Base-by-base conservation (phyloP, 352 stramenopile species). In the Globisporangium viniferum region DNA sequence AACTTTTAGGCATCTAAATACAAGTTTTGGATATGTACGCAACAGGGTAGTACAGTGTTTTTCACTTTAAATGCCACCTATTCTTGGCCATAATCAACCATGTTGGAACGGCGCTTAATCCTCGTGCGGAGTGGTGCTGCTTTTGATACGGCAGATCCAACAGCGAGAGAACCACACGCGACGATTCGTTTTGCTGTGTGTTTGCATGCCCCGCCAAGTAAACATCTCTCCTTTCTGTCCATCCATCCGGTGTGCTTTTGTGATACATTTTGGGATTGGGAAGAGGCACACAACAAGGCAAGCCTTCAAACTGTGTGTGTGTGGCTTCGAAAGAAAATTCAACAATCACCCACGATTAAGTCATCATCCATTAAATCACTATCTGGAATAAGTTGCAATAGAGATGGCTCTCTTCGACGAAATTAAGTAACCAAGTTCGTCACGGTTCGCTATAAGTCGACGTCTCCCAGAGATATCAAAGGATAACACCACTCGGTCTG, bases 301-400 rank as follows among this genome's bases (percentile, higher is more conserved):
- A n/a, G 36, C 10, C 12, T 14, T 20, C 5, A 20, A 20, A 49
- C 15, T 24, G 24, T 24, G 24, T 24, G 24, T 24, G 24, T 49
- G 41, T 49, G 15, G 41, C 22, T 31, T 35, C 53, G 27, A 59
- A 59, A 59, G 53, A 59, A 59, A 59, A 59, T 63, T 53, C 57
- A 63, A 63, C 35, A 63, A 63, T 63, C 35, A 63, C 35, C 10
- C 2, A 22, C 18, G n/a, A 41, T 41, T 14, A 62, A 62, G 56
- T 62, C 56, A 49, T 48, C 56, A 22, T 22, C 33, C 0, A 29
- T 27, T 27, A 24, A 61, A 18, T 57, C 27, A 18, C 12, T 12
- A 20, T 31, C 29, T 18, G 10, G 15, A 20, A 1, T 10, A 20
- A n/a, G 1, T 15, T n/a, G 24, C 51, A 20, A 57, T 51, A 22